These are phyloP conservation scores for Paraphoma sp. DNA, from an alignment of 2,329 filamentous ascomycete genomes.

Conservation along the genomic window DNA sequence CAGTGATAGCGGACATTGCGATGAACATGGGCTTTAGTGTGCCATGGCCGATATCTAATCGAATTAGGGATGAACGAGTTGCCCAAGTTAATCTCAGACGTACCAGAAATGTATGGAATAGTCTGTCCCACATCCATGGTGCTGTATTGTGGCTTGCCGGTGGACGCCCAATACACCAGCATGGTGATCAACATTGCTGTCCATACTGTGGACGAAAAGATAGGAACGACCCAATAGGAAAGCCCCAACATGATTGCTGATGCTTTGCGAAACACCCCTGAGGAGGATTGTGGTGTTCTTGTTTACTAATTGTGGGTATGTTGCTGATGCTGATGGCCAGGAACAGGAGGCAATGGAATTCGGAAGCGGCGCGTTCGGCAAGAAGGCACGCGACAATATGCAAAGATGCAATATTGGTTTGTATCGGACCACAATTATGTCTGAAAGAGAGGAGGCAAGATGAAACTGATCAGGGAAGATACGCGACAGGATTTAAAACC, in stretches of 20 bases:
- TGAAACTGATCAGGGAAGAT: slow-evolving; percentile 5
- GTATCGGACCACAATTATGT: slow-evolving; percentile 1
- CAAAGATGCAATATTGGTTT: slow-evolving; percentile 1
- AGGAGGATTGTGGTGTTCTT: not conserved
- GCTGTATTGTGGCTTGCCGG: slow-evolving; percentile 63
- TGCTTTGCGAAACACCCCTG: not conserved
- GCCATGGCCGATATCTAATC: slow-evolving; percentile 62
- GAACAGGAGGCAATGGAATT: not conserved
- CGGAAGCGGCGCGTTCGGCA: slow-evolving; percentile 7
- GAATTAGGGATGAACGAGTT: slow-evolving; percentile 24
- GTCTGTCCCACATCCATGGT: slow-evolving; percentile 65
- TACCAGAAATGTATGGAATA: slow-evolving; percentile 77
- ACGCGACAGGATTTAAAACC: slow-evolving; percentile 6
- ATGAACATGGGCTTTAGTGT: slow-evolving; percentile 80
- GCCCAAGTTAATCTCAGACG: not conserved
- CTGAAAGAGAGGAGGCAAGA: slow-evolving; percentile 2
- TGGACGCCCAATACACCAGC: slow-evolving; percentile 72
- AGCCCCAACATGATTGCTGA: slow-evolving; percentile 41
- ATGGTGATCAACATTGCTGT: slow-evolving; percentile 70
- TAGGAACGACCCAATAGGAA: slow-evolving; percentile 69
- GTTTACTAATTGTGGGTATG: not conserved
- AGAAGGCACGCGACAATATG: slow-evolving; percentile 7
- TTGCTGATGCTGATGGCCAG: not conserved
- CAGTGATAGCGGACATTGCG: slow-evolving; percentile 72
- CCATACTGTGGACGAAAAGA: slow-evolving; percentile 65